Evolutionary conservation across 768 basidiomycete genomes (phyloP).

Genomic region (Leccinum uliginosum): DNA sequence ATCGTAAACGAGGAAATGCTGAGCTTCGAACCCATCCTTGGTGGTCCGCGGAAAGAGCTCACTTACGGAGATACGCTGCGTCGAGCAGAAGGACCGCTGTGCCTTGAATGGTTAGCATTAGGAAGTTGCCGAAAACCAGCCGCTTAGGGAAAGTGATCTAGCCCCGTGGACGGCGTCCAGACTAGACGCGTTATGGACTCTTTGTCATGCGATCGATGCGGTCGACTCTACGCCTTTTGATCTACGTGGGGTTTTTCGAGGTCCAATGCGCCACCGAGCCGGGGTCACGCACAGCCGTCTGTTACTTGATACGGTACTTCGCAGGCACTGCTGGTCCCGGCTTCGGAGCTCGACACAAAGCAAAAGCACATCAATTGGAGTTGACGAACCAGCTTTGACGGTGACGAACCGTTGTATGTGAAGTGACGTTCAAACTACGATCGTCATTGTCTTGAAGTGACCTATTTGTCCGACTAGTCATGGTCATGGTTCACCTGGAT

Average conservation of each 20-base stretch:
- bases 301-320: neutral
- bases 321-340: neutral
- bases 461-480: neutral
- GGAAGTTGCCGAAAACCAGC: neutral
- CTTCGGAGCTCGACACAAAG: neutral
- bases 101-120: neutral
- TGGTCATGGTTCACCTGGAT: neutral
- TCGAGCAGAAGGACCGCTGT: neutral
- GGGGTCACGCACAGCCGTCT: neutral
- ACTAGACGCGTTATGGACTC: neutral
- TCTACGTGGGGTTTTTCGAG: neutral
- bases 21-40: slow-evolving; percentile 4
- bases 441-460: neutral
- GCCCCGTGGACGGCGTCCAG: too few relatives aligned
- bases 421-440: neutral
- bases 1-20: slow-evolving; percentile 7
- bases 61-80: neutral
- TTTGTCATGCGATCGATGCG: too few relatives aligned
- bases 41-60: neutral
- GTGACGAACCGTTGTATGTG: neutral
- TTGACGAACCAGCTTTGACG: neutral
- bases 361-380: neutral
- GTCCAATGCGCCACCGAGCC: neutral
- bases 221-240: neutral
- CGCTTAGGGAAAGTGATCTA: neutral